Percentiles rank a stretch among this genome's conserved stretches.
phyloP scores from a whole-genome alignment of 257 asterid species.

The Nicotiana noctiflora region DNA sequence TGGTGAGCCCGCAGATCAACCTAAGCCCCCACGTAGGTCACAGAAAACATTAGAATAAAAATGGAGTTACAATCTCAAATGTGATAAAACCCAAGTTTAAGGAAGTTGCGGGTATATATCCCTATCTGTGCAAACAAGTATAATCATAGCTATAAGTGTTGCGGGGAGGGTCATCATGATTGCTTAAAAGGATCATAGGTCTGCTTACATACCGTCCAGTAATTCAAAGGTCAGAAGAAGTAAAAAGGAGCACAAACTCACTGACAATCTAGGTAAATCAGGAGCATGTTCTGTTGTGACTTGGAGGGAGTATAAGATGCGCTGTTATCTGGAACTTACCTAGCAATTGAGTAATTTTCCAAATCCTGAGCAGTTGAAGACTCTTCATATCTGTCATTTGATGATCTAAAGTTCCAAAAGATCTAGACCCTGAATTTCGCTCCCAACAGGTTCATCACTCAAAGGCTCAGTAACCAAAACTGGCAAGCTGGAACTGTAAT shows the following conservation, averaged over 20 bases:
- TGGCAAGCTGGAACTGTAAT: conserved; percentile 40
- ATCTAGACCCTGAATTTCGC: conserved; percentile 53
- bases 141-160: too few relatives aligned
- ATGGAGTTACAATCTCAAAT: neutral
- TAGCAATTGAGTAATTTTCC: conserved; percentile 53
- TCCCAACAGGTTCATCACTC: conserved; percentile 33
- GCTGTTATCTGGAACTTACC: conserved; percentile 49
- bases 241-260: conserved; percentile 25
- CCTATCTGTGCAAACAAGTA: too few relatives aligned
- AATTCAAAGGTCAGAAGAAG: neutral
- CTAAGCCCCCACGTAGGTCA: too few relatives aligned
- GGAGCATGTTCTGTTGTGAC: conserved; percentile 53
- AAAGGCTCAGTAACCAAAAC: conserved; percentile 48
- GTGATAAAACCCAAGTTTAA: neutral
- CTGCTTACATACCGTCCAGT: conserved; percentile 28
- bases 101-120: neutral
- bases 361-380: conserved; percentile 35
- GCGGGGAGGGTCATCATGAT: neutral
- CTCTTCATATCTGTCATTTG: conserved; percentile 40
- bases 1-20: too few relatives aligned
- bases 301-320: conserved; percentile 54
- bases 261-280: conserved; percentile 66
- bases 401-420: conserved; percentile 39
- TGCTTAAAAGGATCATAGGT: conserved; percentile 54
- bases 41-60: conserved; percentile 3